These are phyloP conservation scores for Herpetospermum pedunculosum DNA, from an alignment of 306 rosid genomes.

Conservation along the genomic window DNA sequence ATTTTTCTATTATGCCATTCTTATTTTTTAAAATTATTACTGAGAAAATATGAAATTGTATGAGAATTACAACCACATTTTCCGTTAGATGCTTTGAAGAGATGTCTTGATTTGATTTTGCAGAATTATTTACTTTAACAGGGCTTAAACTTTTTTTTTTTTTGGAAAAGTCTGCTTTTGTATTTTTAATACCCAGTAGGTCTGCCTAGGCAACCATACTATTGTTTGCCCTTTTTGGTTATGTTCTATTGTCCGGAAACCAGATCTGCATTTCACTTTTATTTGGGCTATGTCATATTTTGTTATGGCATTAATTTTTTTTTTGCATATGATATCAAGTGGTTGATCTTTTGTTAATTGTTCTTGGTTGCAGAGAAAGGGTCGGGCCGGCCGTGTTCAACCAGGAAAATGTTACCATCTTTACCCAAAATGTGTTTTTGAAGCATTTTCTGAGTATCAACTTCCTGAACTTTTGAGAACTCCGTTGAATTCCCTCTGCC, in stretches of 20 bases:
- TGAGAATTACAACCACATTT: neutral
- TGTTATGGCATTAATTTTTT: neutral
- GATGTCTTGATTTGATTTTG: neutral
- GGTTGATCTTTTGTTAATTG: conserved; percentile 10
- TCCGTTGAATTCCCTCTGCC: conserved; percentile 90
- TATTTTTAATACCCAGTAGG: neutral
- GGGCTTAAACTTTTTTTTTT: neutral
- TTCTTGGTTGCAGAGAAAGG: conserved; percentile 70
- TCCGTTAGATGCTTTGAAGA: neutral
- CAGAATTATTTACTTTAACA: neutral
- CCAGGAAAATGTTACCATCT: conserved; percentile 96
- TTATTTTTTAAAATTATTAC: neutral
- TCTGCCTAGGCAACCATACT: neutral
- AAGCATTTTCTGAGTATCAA: conserved; percentile 86
- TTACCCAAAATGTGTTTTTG: conserved; percentile 78
- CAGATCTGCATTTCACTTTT: neutral
- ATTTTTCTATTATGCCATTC: neutral
- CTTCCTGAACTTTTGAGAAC: conserved; percentile 96
- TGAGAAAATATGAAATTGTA: neutral
- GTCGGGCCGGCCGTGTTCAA: conserved; percentile 98
- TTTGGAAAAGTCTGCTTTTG: neutral
- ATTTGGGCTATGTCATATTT: conserved; percentile 1
- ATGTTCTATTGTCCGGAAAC: neutral
- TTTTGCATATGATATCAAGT: conserved; percentile 8
- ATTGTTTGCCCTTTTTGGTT: neutral